Evolutionary conservation across 805 yeast species (phyloP), one percentile per base, ranked within the genome.

Genomic region (Metschnikowia similis): DNA sequence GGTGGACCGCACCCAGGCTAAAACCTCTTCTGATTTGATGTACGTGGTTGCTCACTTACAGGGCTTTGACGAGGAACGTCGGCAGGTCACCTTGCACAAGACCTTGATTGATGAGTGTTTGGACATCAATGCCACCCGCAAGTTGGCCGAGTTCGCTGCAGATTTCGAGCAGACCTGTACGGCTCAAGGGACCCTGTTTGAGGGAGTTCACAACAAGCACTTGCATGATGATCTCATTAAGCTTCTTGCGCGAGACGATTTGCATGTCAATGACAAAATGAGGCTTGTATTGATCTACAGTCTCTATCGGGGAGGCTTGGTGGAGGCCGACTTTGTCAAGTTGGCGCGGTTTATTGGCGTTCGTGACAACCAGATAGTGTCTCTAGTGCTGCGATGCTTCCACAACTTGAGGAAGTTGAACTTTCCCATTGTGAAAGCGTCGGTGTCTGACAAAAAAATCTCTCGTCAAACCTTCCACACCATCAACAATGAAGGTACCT

Each of bases 151-250:
- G 52, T 71, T 71, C 56, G 74, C 87, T 16, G 89, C 96, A 1
- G 94, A 88, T 55, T 76, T 90, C 51, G 98, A 94, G 67, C 97
- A 91, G 67, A 80, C 84, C 16, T 76, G 90, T 55, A 81, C 86
- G 4, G 87, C 89, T 4, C 81, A 81, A 39, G 96, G 96, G 21
- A 65, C 78, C 2, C 83, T 82, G 49, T 73, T 83, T 42, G 87
- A 88, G 55, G 90, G 92, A 2, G 77, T 76, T 28, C 79, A 79
- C 56, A 76, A 77, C 41, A 80, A 80, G 56, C 75, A 77, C 47
- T 67, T 87, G 26, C 83, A 86, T 31, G 86, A 82, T 46, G 81
- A 79, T 34, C 68, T 90, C 49, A 71, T 91, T 29, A 74, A 69
- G 3, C 62, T 83, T 21, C 70, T 92, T 21, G 69, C 74, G 0